Evolutionary conservation across 305 asterid genomes (phyloP).

Genomic region (Solanum hybrid): DNA sequence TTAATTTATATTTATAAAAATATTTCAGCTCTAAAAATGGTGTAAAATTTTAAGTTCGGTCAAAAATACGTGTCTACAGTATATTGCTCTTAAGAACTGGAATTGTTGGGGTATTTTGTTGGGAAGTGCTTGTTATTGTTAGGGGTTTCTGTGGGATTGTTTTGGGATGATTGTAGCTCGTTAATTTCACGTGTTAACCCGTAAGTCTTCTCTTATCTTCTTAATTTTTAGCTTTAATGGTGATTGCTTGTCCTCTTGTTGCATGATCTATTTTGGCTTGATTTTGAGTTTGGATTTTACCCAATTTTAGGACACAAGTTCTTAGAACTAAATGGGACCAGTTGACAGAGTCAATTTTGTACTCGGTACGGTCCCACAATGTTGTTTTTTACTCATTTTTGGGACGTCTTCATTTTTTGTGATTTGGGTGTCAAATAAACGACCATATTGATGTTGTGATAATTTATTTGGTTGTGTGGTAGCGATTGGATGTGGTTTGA

Average conservation of each 20-base stretch:
- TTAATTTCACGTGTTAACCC: neutral
- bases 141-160: neutral
- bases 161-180: neutral
- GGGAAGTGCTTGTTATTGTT: neutral
- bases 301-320: too few species aligned
- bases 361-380: too few species aligned
- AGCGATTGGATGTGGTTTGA: too few species aligned
- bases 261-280: neutral
- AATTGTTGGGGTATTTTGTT: neutral
- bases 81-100: neutral
- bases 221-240: too few species aligned
- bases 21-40: too few species aligned
- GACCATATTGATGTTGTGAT: neutral
- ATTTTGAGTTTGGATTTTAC: neutral
- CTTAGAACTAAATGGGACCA: neutral
- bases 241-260: neutral
- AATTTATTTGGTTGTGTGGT: neutral
- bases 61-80: too few species aligned
- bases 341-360: neutral
- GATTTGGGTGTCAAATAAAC: too few species aligned
- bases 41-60: too few species aligned
- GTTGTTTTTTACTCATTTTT: neutral
- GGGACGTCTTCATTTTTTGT: neutral
- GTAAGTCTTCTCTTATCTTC: too few species aligned
- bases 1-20: too few species aligned